Evolutionary conservation across 345 rosid genomes (phyloP).

Genomic region (Eucalyptus grandis): DNA sequence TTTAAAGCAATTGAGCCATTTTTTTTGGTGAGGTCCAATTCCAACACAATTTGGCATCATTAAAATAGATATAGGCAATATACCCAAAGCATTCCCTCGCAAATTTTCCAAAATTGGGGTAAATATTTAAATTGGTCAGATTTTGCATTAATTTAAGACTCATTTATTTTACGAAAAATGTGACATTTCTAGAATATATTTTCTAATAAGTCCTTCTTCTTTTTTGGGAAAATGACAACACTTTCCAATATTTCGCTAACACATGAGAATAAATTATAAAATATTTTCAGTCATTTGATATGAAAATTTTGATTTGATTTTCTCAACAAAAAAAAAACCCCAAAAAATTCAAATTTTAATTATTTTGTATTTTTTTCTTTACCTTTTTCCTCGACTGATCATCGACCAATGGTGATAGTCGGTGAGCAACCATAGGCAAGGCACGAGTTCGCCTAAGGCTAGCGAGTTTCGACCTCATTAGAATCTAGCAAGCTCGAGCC

Average conservation of each 20-base stretch:
- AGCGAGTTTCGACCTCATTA: background rate
- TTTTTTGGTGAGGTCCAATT: background rate
- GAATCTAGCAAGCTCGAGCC: background rate
- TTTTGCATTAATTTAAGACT: background rate
- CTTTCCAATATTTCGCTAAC: no score
- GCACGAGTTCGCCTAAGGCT: fast-evolving
- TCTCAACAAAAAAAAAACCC: no score
- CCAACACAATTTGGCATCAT: background rate
- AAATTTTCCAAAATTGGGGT: background rate
- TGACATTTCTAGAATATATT: background rate
- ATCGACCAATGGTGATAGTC: fast-evolving
- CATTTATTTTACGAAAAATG: no score
- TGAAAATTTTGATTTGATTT: no score
- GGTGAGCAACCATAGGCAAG: background rate
- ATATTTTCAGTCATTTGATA: background rate
- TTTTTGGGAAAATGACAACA: background rate
- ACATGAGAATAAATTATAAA: no score
- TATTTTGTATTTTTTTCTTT: no score
- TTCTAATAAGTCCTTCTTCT: no score
- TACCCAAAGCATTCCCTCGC: fast-evolving
- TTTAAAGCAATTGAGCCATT: background rate
- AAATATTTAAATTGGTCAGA: background rate
- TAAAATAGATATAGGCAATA: background rate
- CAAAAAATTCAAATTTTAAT: no score
- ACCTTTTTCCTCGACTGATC: background rate